Base-by-base conservation (phyloP, 805 yeast genomes). In the Zygoascus flipseniorum region DNA sequence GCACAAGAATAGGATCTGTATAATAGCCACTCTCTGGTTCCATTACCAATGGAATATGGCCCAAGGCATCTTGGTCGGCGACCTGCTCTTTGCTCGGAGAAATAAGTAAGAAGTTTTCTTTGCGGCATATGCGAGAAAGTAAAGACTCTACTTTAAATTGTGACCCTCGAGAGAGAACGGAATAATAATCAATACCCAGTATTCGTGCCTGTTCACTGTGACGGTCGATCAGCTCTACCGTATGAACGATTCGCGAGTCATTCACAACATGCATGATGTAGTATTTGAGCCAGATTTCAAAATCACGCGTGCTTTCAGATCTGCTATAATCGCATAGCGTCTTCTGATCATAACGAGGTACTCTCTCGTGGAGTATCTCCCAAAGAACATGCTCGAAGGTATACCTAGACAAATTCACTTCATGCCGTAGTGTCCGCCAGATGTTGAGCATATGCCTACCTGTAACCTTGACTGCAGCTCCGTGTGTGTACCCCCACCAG, bases 131-230 rank as follows among this genome's bases (percentile, higher is more conserved):
- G 52, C 99, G 70, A 2, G 80, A 69, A 58, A 93, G 69, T 41
- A 90, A 76, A 1, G 97, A 86, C 64, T 93, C 99, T 1, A 93
- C 97, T 64, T 88, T 90, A 65, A 76, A 93, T 64, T 93, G 99
- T 0, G 98, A 92, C 0, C 99, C 99, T 54, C 99, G 68, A 50
- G 87, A 85, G 55, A 86, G 80, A 8, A 89, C 88, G 2, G 97
- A 88, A 63, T 82, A 78, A 65, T 89, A 93, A 61, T 93, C 98
- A 28, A 93, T 80, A 0, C 99, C 99, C 20, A 89, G 76, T 32
- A 93, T 67, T 47, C 96, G 73, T 0, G 97, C 87, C 66, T 87
- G 86, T 60, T 90, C 98, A 13, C 85, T 79, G 19, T 85, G 86
- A 59, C 83, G 76, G 11, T 82, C 74, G 1, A 92, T 73, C 4